Percentiles rank a stretch among this genome's conserved stretches.
Evolutionary conservation across 352 stramenopile genomes (phyloP).

Genomic region (Globisporangium lucens): DNA sequence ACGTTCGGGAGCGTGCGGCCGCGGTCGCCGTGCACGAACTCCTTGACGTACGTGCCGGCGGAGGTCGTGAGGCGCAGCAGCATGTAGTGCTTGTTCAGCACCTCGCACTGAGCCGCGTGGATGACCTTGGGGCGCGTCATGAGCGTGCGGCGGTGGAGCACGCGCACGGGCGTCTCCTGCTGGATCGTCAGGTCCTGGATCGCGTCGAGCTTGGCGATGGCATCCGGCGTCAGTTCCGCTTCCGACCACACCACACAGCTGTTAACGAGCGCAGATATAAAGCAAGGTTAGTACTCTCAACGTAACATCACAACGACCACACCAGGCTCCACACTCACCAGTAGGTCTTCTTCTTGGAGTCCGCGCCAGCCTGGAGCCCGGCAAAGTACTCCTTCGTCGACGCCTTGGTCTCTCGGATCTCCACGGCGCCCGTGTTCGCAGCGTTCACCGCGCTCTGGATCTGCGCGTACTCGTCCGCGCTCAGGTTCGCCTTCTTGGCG

Average conservation of each 20-base stretch:
- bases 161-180: constrained; percentile 96
- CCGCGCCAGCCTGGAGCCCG: constrained; percentile 69
- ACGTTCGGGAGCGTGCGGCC: constrained; percentile 96
- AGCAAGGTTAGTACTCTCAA: not conserved
- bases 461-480: constrained; percentile 39
- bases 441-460: constrained; percentile 66
- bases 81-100: constrained; percentile 97
- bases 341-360: constrained; percentile 89
- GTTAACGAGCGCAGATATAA: not conserved
- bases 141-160: constrained; percentile 96
- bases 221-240: constrained; percentile 46
- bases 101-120: constrained; percentile 78
- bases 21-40: constrained; percentile 99
- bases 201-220: constrained; percentile 67
- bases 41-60: constrained; percentile 98
- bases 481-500: constrained; percentile 71
- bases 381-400: constrained; percentile 83
- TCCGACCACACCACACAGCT: constrained; percentile 84
- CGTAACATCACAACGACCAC: not conserved
- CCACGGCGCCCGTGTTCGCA: constrained; percentile 68
- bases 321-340: constrained; percentile 34
- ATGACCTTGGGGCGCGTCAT: constrained; percentile 91
- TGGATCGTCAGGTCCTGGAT: constrained; percentile 88
- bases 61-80: constrained; percentile 93
- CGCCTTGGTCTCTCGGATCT: constrained; percentile 77